Evolutionary conservation across 345 rosid genomes (phyloP), one percentile per base, ranked within the genome.

Genomic region (Arabidopsis suecica): DNA sequence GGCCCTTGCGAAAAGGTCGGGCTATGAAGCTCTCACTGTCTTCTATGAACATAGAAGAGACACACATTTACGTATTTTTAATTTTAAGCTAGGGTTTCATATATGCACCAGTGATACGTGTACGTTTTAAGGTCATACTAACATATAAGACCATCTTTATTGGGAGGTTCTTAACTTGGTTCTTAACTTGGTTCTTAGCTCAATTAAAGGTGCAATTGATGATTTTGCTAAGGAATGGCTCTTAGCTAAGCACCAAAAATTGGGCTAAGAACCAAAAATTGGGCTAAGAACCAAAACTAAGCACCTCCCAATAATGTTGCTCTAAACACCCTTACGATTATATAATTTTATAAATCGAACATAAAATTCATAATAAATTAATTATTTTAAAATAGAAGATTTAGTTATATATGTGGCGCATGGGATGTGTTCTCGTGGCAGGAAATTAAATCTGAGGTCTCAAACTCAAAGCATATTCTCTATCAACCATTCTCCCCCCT

Each of bases 371-470:
- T 36, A 56, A 9, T 9, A 11, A 4, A 3, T 14, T 33, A 9
- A n/a, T 42, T 1, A 3, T 10, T n/a, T 45, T 25, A 3, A 22
- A 30, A 49, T 59, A 58, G 18, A 37, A 45, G 16, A 38, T 9
- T 61, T 37, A 9, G 65, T 69, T 14, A 69, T 55, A 45, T 62
- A 63, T 63, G 76, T 70, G 80, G 72, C 80, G 80, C 61, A 48
- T 71, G 45, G 76, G 69, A 36, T 14, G 62, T 48, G 68, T 71
- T 47, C 61, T 55, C 72, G 80, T 71, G 60, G 61, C 76, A 56
- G 66, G 25, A 63, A 37, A 44, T 9, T 5, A 61, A 61, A 42
- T 40, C 32, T 14, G 48, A 50, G 47, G 38, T 68, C 48, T 22
- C 4, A 40, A 61, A 34, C 48, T 51, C 68, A 59, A 58, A 58